A percentile compares a stretch with the other conserved stretches of the same genome.
phyloP scores from a whole-genome alignment of 2,329 filamentous ascomycete species.

The Fusarium camptoceras region DNA sequence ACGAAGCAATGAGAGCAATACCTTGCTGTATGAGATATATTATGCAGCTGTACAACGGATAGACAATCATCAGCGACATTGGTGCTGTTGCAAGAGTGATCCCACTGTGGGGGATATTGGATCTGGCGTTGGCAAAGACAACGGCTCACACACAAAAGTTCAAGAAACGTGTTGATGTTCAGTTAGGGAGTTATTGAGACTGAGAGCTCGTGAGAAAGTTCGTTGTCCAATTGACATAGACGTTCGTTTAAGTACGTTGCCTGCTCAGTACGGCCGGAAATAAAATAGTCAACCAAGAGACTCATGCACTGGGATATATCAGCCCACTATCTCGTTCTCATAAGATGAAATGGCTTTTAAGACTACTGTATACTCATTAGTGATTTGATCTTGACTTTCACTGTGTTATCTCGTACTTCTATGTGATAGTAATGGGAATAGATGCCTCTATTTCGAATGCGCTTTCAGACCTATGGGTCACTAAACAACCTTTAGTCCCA shows the following conservation, averaged over 20 bases:
- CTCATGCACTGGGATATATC: neutral
- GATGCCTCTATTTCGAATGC: neutral
- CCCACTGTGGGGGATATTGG: neutral
- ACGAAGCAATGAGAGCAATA: neutral
- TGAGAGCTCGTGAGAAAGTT: rapidly evolving
- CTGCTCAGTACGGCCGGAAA: neutral
- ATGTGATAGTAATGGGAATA: neutral
- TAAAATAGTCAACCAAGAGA: rapidly evolving
- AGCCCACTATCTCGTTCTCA: neutral
- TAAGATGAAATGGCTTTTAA: too few species aligned
- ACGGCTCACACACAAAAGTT: too few species aligned
- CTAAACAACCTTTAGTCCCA: too few species aligned
- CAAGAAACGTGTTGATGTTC: neutral
- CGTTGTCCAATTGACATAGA: rapidly evolving
- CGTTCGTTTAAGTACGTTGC: neutral
- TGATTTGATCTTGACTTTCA: rapidly evolving
- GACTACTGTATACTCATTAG: too few species aligned
- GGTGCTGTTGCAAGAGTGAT: neutral
- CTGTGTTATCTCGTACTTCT: rapidly evolving
- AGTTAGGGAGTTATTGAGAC: neutral
- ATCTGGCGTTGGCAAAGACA: neutral
- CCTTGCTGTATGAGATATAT: neutral
- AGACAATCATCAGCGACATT: rapidly evolving
- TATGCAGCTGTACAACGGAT: neutral
- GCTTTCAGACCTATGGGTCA: too few species aligned